A percentile compares a stretch with the other conserved stretches of the same genome.
Conservation (phyloP, 305 asterid genomes). For the Rubia tinctorum region DNA sequence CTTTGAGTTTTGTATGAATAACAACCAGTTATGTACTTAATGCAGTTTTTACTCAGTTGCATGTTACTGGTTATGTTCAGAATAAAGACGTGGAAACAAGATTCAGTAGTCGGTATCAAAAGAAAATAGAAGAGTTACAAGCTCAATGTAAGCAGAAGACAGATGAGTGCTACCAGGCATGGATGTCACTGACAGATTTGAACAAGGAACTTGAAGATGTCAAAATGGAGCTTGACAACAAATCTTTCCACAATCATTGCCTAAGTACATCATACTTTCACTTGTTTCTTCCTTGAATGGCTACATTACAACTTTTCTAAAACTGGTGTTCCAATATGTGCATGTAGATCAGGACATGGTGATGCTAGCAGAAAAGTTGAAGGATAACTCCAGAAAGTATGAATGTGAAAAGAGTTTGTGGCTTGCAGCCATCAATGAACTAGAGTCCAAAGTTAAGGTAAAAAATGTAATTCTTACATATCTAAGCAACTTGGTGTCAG, state of each 20-base stretch:
- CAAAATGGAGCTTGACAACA: constrained; percentile 11
- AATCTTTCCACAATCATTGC: constrained; percentile 4
- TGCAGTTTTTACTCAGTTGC: constrained; percentile 35
- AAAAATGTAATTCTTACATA: not conserved
- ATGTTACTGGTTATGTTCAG: not conserved
- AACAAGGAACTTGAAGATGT: constrained; percentile 11
- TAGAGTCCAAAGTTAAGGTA: constrained; percentile 9
- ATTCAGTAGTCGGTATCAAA: constrained; percentile 1
- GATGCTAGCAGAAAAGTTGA: not conserved
- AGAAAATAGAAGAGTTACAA: constrained; percentile 8
- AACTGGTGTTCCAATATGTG: not conserved
- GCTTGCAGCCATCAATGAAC: not conserved
- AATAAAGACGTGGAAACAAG: constrained; percentile 1
- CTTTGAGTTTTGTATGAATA: not conserved
- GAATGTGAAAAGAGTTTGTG: constrained; percentile 4
- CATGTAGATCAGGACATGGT: constrained; percentile 5
- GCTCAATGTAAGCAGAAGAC: constrained; percentile 8
- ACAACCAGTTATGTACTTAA: not conserved
- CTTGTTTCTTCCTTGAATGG: constrained; percentile 40
- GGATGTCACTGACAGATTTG: constrained; percentile 52
- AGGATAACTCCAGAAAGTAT: not conserved
- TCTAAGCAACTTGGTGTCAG: not conserved
- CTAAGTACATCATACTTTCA: not conserved
- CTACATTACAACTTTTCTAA: constrained; percentile 34
- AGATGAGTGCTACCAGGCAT: constrained; percentile 39